phyloP scores from a whole-genome alignment of 2,329 filamentous ascomycete genomes.

The Dactylellina cionopaga region DNA sequence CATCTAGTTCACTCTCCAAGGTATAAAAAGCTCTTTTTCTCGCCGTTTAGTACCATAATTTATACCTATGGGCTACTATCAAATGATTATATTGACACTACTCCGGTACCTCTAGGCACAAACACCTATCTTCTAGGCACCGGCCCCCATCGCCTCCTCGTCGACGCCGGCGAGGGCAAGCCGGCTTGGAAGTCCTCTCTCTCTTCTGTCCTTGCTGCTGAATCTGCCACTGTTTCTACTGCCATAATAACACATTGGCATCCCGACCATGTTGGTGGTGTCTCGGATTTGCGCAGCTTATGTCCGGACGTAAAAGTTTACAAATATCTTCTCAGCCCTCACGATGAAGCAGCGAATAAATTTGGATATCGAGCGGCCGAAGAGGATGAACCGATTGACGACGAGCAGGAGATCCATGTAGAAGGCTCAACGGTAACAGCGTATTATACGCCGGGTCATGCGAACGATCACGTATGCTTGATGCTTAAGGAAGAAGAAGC shows the following conservation, averaged over 20 bases:
- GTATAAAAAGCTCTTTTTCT: conserved; percentile 59
- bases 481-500: conserved; percentile 79
- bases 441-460: conserved; percentile 77
- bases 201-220: conserved; percentile 71
- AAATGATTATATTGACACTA: conserved; percentile 7
- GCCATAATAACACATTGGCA: conserved; percentile 93
- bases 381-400: conserved; percentile 64
- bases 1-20: conserved; percentile 71
- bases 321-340: conserved; percentile 70
- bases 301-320: conserved; percentile 73
- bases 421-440: conserved; percentile 75
- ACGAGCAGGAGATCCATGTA: conserved; percentile 68
- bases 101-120: too few species aligned
- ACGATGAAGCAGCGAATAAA: conserved; percentile 62
- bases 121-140: conserved; percentile 94
- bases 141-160: conserved; percentile 76
- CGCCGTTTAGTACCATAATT: neutral
- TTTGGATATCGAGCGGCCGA: conserved; percentile 61
- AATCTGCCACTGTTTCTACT: conserved; percentile 74
- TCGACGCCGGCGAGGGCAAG: conserved; percentile 89
- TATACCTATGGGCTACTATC: conserved; percentile 9
- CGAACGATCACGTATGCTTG: conserved; percentile 82
- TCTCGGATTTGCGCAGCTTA: conserved; percentile 73
- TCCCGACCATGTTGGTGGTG: conserved; percentile 81
- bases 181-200: conserved; percentile 77